Evolutionary conservation across 352 stramenopile genomes (phyloP).

Genomic region (Phytophthora syringae): DNA sequence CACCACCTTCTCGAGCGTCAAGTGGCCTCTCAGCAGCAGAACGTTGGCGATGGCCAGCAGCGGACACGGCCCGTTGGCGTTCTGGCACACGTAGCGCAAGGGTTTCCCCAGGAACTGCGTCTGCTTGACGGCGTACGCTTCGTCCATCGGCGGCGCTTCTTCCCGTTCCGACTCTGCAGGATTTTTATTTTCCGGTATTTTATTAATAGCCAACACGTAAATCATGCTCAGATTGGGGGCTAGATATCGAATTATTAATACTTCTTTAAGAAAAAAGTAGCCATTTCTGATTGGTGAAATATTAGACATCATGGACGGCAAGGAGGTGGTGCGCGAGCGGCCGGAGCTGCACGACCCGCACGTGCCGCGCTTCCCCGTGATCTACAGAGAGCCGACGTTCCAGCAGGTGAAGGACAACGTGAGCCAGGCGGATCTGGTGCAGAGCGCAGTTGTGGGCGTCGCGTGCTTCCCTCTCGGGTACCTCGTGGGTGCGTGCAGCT

Average conservation of each 20-base stretch:
- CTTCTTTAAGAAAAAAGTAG: no score
- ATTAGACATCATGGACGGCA: slow-evolving; percentile 29
- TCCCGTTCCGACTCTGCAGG: neutral
- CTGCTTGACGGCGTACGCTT: slow-evolving; percentile 85
- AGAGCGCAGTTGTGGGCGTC: slow-evolving; percentile 50
- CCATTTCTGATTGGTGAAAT: no score
- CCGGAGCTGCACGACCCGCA: slow-evolving; percentile 65
- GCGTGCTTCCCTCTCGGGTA: slow-evolving; percentile 76
- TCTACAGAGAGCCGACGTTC: slow-evolving; percentile 65
- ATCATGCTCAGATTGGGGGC: no score
- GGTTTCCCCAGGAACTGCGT: slow-evolving; percentile 78
- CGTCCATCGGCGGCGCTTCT: slow-evolving; percentile 40
- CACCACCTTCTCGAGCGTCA: slow-evolving; percentile 76
- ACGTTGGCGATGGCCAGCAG: slow-evolving; percentile 97
- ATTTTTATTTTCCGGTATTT: no score
- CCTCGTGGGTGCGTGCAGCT: slow-evolving; percentile 58
- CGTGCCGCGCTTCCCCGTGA: slow-evolving; percentile 70
- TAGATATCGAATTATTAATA: no score
- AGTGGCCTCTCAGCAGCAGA: slow-evolving; percentile 92
- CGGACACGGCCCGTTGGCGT: slow-evolving; percentile 98
- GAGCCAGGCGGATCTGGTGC: slow-evolving; percentile 47
- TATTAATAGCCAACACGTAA: no score
- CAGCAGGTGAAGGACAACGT: slow-evolving; percentile 69
- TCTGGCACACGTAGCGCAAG: slow-evolving; percentile 95
- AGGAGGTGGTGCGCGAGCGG: slow-evolving; percentile 40